Evolutionary conservation across 1,284 basidiomycete genomes (phyloP).

Genomic region (Earliella scabrosa): DNA sequence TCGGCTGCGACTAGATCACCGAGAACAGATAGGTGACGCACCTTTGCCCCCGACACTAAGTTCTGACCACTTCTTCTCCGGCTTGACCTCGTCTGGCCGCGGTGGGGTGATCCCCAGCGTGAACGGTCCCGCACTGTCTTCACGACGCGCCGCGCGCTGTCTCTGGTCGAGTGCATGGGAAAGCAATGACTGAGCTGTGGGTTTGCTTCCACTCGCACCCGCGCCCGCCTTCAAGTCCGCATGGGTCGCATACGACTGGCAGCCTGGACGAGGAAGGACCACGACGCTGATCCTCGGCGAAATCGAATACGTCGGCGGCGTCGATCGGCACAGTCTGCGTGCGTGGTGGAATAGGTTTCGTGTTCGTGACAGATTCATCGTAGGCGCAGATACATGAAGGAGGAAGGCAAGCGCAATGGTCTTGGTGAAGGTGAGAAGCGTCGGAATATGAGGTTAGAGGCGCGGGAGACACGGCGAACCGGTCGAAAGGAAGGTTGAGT

Average conservation of each 20-base stretch:
- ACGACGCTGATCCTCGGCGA: conserved; percentile 5
- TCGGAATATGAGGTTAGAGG: too few species aligned
- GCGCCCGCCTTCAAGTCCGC: conserved; percentile 11
- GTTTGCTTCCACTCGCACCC: conserved; percentile 33
- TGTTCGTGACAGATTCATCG: conserved; percentile 20
- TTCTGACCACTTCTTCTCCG: conserved; percentile 81
- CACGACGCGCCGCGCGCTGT: conserved; percentile 45
- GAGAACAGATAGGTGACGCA: conserved; percentile 39
- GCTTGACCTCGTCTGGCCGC: conserved; percentile 55
- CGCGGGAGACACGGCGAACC: neutral
- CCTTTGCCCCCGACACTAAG: conserved; percentile 84
- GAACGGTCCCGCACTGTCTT: conserved; percentile 81
- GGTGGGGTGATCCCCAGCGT: conserved; percentile 73
- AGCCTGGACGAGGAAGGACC: neutral
- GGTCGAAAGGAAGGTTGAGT: conserved; percentile 1
- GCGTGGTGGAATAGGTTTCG: conserved; percentile 9
- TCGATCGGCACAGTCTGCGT: conserved; percentile 9
- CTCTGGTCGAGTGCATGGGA: conserved; percentile 70
- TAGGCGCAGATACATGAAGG: neutral
- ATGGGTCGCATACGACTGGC: conserved; percentile 19
- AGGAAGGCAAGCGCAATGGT: neutral
- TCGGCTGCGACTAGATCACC: neutral
- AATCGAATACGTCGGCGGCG: neutral
- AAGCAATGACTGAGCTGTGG: conserved; percentile 57
- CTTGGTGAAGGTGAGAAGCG: neutral